Percentiles rank a stretch among this genome's conserved stretches.
Evolutionary conservation across 805 yeast species (phyloP).

Genomic region (Candida parachauliodes): DNA sequence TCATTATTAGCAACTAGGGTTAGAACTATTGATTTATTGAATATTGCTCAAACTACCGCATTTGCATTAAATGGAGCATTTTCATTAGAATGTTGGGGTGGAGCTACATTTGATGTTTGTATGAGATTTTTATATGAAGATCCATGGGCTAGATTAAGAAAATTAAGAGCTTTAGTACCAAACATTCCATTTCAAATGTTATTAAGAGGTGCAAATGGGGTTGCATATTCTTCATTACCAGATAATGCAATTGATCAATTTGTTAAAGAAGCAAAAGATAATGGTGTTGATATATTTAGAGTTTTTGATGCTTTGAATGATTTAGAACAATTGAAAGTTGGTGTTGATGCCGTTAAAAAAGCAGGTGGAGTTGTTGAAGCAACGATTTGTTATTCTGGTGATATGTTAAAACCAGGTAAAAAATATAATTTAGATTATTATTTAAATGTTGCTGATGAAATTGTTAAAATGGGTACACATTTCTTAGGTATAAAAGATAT

Average conservation of each 20-base stretch:
- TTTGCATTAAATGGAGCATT: conserved; percentile 86
- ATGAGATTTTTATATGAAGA: conserved; percentile 98
- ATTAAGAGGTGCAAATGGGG: conserved; percentile 98
- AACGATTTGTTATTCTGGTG: conserved; percentile 98
- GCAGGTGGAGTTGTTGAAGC: conserved; percentile 99
- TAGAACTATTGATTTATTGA: conserved; percentile 85
- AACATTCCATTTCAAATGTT: conserved; percentile 99
- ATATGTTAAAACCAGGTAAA: conserved; percentile 93
- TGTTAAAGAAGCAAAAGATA: conserved; percentile 88
- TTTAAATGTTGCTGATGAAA: conserved; percentile 71
- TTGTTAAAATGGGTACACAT: conserved; percentile 94
- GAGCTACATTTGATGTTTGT: conserved; percentile 98
- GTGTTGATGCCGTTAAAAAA: conserved; percentile 95
- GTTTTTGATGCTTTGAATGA: conserved; percentile 98
- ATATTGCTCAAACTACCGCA: conserved; percentile 92
- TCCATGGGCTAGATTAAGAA: conserved; percentile 95
- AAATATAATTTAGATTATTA: conserved; percentile 93
- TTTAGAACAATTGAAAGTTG: conserved; percentile 93
- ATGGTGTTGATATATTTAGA: conserved; percentile 96
- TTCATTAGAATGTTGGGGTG: conserved; percentile 99
- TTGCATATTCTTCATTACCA: conserved; percentile 95
- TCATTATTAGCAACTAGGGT: conserved; percentile 95
- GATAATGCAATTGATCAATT: conserved; percentile 98
- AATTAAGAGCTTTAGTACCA: conserved; percentile 86
- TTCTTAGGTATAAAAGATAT: conserved; percentile 96